Evolutionary conservation across 768 basidiomycete species (phyloP), one percentile per base, ranked within the genome.

Genomic region (Astraeus odoratus): DNA sequence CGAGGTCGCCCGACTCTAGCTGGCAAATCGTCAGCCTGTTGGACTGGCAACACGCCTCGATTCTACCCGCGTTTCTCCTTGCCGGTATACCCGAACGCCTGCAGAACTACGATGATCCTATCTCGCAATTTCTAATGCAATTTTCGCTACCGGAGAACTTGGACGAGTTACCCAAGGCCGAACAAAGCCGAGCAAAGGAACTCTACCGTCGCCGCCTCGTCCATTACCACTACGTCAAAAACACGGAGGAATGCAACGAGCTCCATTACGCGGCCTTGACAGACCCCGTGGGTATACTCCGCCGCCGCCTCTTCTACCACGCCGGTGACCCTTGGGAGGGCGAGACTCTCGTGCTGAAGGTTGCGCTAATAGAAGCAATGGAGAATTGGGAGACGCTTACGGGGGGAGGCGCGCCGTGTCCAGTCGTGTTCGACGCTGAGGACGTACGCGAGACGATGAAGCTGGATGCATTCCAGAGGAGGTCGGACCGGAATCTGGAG

Each of bases 21-120:
- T 61, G 45, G 53, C 39, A 70, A 29, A 48, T 77, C 56, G 60
- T 68, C 44, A 51, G 74, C 64, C 49, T 76, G 61, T 12, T 75
- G 44, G 75, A 76, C 69, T 77, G 74, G 76, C 75, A 78, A 66
- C 74, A 77, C 60, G 48, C 77, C 51, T 63, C 74, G 4, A 72
- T 78, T 65, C 67, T 77, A 24, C 75, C 76, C 57, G 20, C 50
- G 51, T 78, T 73, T 63, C 75, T 78, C 64, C 68, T 66, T 47
- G 65, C 72, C 27, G 64, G 69, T 50, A 59, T 73, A 57, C 75
- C 75, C 34, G 15, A 60, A 43, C 57, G 54, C 20, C 40, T 78
- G 1, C 73, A 75, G 64, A 77, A 77, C 64, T 57, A 74, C 54
- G 64, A 61, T 55, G 75, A 77, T 48, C 29, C 48, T 13, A 52